A percentile compares a stretch with the other conserved stretches of the same genome.
These are phyloP conservation scores for Cucurbitaria berberidis DNA, from an alignment of 2,329 filamentous ascomycete genomes.

Conservation along the genomic window DNA sequence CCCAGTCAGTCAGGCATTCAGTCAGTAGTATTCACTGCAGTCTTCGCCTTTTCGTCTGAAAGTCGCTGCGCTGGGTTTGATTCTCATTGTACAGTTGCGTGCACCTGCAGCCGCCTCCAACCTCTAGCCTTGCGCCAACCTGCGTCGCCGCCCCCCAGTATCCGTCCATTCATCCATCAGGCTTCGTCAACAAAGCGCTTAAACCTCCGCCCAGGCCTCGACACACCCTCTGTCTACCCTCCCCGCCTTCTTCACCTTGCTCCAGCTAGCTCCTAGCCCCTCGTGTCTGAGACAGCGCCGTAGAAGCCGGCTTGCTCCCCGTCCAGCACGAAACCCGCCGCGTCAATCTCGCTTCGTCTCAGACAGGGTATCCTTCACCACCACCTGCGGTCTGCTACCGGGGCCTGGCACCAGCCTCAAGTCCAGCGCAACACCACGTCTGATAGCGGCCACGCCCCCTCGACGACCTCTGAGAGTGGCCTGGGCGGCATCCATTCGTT, in stretches of 20 bases:
- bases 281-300: constrained; percentile 32
- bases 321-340: constrained; percentile 37
- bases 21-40: background rate
- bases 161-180: background rate
- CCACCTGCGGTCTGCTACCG: constrained; percentile 16
- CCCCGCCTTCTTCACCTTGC: constrained; percentile 4
- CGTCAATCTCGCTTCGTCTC: constrained; percentile 49
- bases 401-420: constrained; percentile 17
- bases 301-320: constrained; percentile 19
- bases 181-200: constrained; percentile 20
- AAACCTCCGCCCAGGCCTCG: constrained; percentile 9
- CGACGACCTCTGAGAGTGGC: constrained; percentile 21
- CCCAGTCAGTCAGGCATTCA: background rate
- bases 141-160: background rate
- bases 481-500: constrained; percentile 33
- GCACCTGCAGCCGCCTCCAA: background rate
- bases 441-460: constrained; percentile 25
- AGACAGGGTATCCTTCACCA: constrained; percentile 35
- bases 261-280: constrained; percentile 13
- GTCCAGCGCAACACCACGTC: constrained; percentile 19
- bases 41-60: background rate
- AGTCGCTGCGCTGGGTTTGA: background rate
- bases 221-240: constrained; percentile 7
- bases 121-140: background rate
- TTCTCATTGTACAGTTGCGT: background rate